These are phyloP conservation scores for Catunica adiposa DNA, from an alignment of 2,329 filamentous ascomycete species.

Conservation along the genomic window DNA sequence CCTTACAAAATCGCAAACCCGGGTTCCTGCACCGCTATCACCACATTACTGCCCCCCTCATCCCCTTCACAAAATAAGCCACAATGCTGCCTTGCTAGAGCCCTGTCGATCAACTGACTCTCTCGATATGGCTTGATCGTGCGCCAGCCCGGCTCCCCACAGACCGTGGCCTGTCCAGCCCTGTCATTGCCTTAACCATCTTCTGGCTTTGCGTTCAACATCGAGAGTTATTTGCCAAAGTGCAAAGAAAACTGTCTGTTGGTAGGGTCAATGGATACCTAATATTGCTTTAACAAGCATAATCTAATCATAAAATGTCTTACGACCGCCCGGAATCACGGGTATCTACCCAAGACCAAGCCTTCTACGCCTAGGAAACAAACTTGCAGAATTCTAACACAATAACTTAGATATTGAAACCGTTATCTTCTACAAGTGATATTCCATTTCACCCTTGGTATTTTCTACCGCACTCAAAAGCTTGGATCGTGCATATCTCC, in stretches of 20 bases:
- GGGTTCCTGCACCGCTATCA: background rate
- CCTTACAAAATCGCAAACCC: background rate
- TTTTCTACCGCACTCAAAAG: background rate
- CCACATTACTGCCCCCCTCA: background rate
- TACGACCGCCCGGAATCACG: too few relatives aligned
- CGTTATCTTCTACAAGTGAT: background rate
- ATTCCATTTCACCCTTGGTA: background rate
- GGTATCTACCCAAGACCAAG: too few relatives aligned
- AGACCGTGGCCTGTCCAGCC: background rate
- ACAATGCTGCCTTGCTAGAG: background rate
- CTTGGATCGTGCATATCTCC: constrained; percentile 4
- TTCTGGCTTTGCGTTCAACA: too few relatives aligned
- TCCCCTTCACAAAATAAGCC: background rate
- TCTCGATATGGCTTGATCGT: constrained; percentile 1
- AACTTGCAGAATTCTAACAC: too few relatives aligned
- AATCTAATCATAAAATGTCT: too few relatives aligned
- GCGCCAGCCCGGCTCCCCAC: background rate
- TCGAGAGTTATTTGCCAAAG: too few relatives aligned
- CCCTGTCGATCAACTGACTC: background rate
- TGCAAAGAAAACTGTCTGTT: too few relatives aligned
- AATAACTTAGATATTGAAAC: background rate
- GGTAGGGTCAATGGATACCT: too few relatives aligned
- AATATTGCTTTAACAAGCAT: too few relatives aligned
- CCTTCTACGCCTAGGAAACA: too few relatives aligned
- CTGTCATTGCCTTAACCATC: too few relatives aligned